These are phyloP conservation scores for Orbilia brochopaga DNA, from an alignment of 2,329 filamentous ascomycete species.

Conservation along the genomic window DNA sequence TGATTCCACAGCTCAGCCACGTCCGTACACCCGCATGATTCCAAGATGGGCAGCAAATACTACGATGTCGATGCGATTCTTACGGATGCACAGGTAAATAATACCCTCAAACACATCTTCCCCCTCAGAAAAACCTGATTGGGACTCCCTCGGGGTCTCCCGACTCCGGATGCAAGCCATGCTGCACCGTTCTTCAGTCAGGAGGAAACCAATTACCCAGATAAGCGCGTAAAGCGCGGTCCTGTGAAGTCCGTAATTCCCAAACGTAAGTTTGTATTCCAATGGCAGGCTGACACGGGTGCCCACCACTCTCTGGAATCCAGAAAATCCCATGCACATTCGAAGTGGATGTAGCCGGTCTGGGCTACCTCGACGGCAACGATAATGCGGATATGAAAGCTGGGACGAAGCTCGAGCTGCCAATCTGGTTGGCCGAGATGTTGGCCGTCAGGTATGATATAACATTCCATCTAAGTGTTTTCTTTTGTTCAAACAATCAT, in stretches of 20 bases:
- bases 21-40: neutral
- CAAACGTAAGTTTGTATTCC: conserved; percentile 16
- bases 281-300: conserved; percentile 48
- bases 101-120: conserved; percentile 11
- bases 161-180: conserved; percentile 14
- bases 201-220: neutral
- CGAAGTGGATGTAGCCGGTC: conserved; percentile 82
- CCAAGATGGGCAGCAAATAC: conserved; percentile 67
- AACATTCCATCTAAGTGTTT: neutral
- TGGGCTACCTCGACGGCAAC: conserved; percentile 89
- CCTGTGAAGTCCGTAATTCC: neutral
- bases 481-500: neutral
- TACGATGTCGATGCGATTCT: conserved; percentile 85
- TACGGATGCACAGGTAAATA: conserved; percentile 75
- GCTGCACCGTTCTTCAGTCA: neutral
- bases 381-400: conserved; percentile 74
- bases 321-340: conserved; percentile 97
- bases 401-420: conserved; percentile 79
- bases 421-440: conserved; percentile 94
- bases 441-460: conserved; percentile 68
- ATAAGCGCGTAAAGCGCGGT: neutral
- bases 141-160: neutral
- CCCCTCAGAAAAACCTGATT: too few species aligned
- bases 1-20: neutral
- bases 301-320: conserved; percentile 8